Conservation (phyloP, 768 basidiomycete species). For the Kondoa subrosea region DNA sequence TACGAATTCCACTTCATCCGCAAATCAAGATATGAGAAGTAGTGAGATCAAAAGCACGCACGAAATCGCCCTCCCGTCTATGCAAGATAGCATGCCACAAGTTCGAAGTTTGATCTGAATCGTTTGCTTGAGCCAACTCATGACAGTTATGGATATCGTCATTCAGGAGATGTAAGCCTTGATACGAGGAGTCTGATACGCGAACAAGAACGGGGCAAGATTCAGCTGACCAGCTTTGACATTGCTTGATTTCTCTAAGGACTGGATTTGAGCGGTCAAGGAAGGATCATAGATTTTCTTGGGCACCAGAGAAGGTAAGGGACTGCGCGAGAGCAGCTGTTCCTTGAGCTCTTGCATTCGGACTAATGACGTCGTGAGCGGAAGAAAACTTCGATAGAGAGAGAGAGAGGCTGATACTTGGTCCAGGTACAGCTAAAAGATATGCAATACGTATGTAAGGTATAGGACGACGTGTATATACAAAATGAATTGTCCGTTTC, state of each 20-base stretch:
- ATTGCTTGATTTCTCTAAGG: background rate
- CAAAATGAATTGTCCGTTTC: too few species aligned
- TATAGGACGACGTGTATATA: too few species aligned
- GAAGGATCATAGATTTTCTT: background rate
- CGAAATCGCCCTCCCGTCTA: constrained; percentile 13
- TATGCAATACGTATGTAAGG: too few species aligned
- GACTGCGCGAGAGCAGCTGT: too few species aligned
- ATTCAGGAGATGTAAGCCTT: constrained; percentile 14
- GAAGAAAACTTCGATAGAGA: too few species aligned
- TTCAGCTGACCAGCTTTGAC: background rate
- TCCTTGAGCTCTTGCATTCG: too few species aligned
- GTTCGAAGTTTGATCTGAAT: constrained; percentile 15
- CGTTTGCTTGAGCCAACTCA: constrained; percentile 16
- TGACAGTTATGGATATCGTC: constrained; percentile 14
- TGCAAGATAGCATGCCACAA: constrained; percentile 14
- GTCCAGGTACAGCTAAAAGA: too few species aligned
- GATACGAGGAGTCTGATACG: background rate
- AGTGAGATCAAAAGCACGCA: constrained; percentile 4
- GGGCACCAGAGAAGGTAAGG: background rate
- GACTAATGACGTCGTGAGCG: too few species aligned
- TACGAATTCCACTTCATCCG: background rate
- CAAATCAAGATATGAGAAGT: background rate
- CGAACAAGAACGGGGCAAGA: background rate
- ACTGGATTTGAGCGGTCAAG: background rate
- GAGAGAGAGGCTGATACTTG: too few species aligned